Conservation (phyloP, 257 asterid species). For the Solanum phureja region DNA sequence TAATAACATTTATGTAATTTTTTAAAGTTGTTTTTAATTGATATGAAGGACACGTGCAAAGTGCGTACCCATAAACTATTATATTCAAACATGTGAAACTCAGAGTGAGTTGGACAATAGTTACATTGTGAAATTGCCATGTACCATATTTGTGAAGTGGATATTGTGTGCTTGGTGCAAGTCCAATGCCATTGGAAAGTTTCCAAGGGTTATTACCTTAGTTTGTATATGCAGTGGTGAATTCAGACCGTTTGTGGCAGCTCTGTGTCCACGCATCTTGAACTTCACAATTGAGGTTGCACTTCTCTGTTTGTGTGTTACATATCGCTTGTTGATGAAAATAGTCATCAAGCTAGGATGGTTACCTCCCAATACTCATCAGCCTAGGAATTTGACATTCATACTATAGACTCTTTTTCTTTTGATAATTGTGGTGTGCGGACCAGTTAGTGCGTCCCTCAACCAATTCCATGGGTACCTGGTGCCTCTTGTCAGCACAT, state of each 20-base stretch:
- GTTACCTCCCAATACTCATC: not conserved
- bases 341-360: not conserved
- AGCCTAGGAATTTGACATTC: not conserved
- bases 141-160: not conserved
- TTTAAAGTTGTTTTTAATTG: not conserved
- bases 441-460: not conserved
- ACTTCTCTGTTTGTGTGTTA: not conserved
- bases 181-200: not conserved
- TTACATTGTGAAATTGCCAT: not conserved
- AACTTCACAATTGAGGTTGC: not conserved
- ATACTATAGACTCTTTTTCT: not conserved
- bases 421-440: not conserved
- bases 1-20: not conserved
- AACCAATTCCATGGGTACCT: not conserved
- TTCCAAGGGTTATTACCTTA: not conserved
- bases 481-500: not conserved
- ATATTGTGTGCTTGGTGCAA: not conserved
- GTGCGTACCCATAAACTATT: not conserved
- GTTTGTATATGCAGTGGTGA: not conserved
- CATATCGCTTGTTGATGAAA: not conserved
- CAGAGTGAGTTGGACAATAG: not conserved
- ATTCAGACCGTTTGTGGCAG: not conserved
- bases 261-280: not conserved
- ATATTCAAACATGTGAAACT: not conserved
- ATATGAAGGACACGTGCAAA: not conserved